Conservation (phyloP, 192 early-diverging fungal species). For the Coemansia sp. region DNA sequence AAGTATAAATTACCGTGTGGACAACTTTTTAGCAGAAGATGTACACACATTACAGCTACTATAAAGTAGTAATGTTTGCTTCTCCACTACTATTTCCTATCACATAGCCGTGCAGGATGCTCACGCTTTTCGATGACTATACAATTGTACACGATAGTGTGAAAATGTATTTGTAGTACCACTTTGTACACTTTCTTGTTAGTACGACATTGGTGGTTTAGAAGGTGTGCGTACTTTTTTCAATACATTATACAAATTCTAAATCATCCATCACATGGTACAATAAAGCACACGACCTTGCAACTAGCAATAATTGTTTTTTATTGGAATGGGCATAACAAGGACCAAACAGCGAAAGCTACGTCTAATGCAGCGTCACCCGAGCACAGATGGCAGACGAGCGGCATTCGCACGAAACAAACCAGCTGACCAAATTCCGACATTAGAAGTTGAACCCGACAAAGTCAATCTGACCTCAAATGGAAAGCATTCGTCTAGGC, state of each 20-base stretch:
- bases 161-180: not conserved
- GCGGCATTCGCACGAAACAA: slow-evolving; percentile 1
- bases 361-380: not conserved
- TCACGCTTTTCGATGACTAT: not conserved
- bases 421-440: slow-evolving; percentile 6
- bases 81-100: not conserved
- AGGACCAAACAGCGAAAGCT: slow-evolving; percentile 4
- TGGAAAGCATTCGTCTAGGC: too few species aligned
- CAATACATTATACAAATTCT: not conserved
- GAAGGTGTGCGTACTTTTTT: not conserved
- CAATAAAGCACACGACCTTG: not conserved
- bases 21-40: not conserved
- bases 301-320: not conserved
- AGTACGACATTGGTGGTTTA: not conserved
- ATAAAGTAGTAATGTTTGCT: not conserved
- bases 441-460: not conserved
- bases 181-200: not conserved
- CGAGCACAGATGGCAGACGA: not conserved
- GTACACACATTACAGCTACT: not conserved
- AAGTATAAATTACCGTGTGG: not conserved
- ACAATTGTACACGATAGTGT: not conserved
- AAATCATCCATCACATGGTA: not conserved
- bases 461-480: not conserved
- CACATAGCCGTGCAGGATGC: not conserved
- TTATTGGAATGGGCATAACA: slow-evolving; percentile 2